Base-by-base conservation (phyloP, 2,329 filamentous ascomycete species). In the Colletotrichum sp. region DNA sequence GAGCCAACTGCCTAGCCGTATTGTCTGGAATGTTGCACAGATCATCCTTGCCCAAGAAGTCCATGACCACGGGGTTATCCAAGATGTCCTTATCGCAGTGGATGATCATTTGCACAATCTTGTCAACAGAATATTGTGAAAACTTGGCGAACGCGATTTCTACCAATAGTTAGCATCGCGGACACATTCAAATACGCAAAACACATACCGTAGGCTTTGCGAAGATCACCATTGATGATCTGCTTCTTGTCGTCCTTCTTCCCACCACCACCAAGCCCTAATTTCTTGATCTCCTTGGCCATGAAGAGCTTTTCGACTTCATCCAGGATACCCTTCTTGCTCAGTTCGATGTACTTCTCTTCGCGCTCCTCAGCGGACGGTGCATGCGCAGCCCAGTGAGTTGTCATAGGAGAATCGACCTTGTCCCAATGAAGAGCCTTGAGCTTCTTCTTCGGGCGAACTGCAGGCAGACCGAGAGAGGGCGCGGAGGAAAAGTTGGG, bases 371-470 rank as follows among this genome's bases (percentile, higher is more conserved):
- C 93, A 6, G 93, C 92, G n/a, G 95, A 98, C 7, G 95, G 94
- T 34, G 95, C 92, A 84, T 98, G 95, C 9, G 92, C 90, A 39
- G 96, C 96, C 96, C 96, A 99, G 80, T 98, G 95, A 70, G 96
- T 98, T 67, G 95, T 94, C 83, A 97, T 93, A 26, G 96, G 95
- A 69, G 95, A 92, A 85, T 99, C 97, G 71, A 99, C 95, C 89
- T 99, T 99, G 87, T 99, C 97, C 96, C 97, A 99, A 87, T 99
- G 97, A 80, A 99, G 90, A 75, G 96, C 96, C 92, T 99, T 99
- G 85, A 99, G 95, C 90, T 99, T 99, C 92, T 98, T 99, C 91
- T 98, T 99, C 26, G 97, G 96, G 80, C 96, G 90, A 68, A 96
- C 95, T 76, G 96, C 94, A 44, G 95, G 93, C 80, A 98, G 87